Conservation (phyloP, 2,329 filamentous ascomycete species). For the Aspergillus sp. region DNA sequence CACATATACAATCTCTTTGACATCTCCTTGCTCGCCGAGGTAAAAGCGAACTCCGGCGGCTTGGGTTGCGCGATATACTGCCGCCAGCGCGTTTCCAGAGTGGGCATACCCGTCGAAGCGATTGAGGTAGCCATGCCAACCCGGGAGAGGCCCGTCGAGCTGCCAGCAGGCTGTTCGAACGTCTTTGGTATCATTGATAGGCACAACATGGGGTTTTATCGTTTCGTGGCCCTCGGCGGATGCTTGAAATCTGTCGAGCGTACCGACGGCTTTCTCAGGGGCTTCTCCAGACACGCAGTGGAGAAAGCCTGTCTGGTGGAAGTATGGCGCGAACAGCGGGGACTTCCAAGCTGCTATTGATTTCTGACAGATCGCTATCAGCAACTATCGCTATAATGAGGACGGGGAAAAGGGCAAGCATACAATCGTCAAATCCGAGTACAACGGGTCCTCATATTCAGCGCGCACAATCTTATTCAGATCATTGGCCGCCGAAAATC, state of each 20-base stretch:
- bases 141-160: constrained; percentile 53
- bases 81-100: constrained; percentile 56
- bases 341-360: constrained; percentile 60
- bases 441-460: constrained; percentile 63
- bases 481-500: constrained; percentile 61
- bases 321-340: constrained; percentile 59
- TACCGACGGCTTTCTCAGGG: constrained; percentile 53
- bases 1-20: constrained; percentile 47
- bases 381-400: not conserved
- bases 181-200: constrained; percentile 43
- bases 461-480: constrained; percentile 66
- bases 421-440: constrained; percentile 59
- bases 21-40: constrained; percentile 47
- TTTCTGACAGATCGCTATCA: constrained; percentile 38
- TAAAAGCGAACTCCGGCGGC: constrained; percentile 49
- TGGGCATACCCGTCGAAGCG: constrained; percentile 62
- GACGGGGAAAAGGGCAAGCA: constrained; percentile 14
- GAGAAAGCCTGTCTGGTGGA: constrained; percentile 57
- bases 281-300: constrained; percentile 56
- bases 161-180: constrained; percentile 54
- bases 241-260: constrained; percentile 51
- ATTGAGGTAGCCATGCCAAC: constrained; percentile 66
- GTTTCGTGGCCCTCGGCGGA: constrained; percentile 37
- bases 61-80: constrained; percentile 51
- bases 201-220: constrained; percentile 47